Evolutionary conservation across 2,329 filamentous ascomycete genomes (phyloP).

Genomic region (Fusarium brachygibbosum): DNA sequence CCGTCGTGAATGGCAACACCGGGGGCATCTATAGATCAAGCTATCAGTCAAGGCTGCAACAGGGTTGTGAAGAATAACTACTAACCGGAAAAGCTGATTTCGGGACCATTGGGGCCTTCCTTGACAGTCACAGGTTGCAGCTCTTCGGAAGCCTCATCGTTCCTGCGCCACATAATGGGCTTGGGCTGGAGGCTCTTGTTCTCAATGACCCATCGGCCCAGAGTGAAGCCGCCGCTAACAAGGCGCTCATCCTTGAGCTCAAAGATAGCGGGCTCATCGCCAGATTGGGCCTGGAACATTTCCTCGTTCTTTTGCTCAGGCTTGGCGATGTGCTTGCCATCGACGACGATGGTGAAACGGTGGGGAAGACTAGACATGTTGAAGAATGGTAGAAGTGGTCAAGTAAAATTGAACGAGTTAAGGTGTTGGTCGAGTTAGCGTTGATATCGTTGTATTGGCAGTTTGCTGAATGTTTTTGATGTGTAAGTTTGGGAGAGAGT

Average conservation of each 20-base stretch:
- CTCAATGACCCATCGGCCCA: conserved; percentile 21
- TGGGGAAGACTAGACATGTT: conserved; percentile 12
- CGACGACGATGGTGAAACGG: conserved; percentile 20
- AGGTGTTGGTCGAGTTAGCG: background rate
- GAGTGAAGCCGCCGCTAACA: conserved; percentile 2
- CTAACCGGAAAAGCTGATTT: conserved; percentile 22
- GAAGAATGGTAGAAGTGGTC: background rate
- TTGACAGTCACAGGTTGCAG: conserved; percentile 13
- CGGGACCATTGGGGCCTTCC: background rate
- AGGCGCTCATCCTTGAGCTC: conserved; percentile 1
- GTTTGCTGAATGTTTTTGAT: background rate
- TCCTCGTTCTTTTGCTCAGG: background rate
- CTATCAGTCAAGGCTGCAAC: background rate
- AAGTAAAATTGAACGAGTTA: background rate
- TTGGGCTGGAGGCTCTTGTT: conserved; percentile 19
- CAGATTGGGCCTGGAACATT: conserved; percentile 6
- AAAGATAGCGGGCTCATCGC: conserved; percentile 20
- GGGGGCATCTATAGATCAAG: background rate
- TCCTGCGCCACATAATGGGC: conserved; percentile 18
- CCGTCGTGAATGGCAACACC: background rate
- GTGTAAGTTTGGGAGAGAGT: background rate
- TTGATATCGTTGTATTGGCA: background rate
- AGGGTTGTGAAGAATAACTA: background rate
- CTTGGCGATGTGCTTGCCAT: conserved; percentile 13
- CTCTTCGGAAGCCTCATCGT: background rate